Evolutionary conservation across 441 rosid genomes (phyloP), one percentile per base, ranked within the genome.

Genomic region (Capsella rubella): DNA sequence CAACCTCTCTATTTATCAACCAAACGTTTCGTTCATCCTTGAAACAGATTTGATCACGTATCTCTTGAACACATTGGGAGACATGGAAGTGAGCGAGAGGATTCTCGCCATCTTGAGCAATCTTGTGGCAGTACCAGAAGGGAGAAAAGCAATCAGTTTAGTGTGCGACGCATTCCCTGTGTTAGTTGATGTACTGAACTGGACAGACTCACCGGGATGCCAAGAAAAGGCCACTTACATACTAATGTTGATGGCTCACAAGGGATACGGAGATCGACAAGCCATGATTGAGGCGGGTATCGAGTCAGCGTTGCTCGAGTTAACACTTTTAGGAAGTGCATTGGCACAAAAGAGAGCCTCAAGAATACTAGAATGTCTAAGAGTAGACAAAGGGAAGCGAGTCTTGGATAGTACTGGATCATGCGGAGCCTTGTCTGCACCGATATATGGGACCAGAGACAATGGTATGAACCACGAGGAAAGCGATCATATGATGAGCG

Each of bases 301-400:
- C 45, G 89, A 83, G 34, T 91, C 96, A 0, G 77, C 96, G 0
- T 84, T 92, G 85, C 98, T 95, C 0, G 99, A 95, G 53, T 78
- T 95, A 77, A 92, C 96, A 0, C 96, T 95, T 56, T 69, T 95
- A 71, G 99, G 99, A 40, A 95, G 92, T 70, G 84, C 97, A 46
- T 83, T 95, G 83, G 87, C 98, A 1, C 99, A 95, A 78, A 95
- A 95, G 81, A 85, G 99, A 84, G 98, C 98, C 25, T 92, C 97
- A 4, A 90, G 98, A 87, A 88, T 95, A 69, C 64, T 95, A 70
- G 98, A 95, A 43, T 83, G 87, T 64, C 62, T 95, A 75, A 85
- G 95, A 77, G 84, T 89, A 4, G 92, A 88, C 69, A 95, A 95
- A 86, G 99, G 97, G 77, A 95, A 95, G 75, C 97, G 87, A 83